phyloP scores from a whole-genome alignment of 1,139 yeast species.

The Saccharomycopsis hybrid region DNA sequence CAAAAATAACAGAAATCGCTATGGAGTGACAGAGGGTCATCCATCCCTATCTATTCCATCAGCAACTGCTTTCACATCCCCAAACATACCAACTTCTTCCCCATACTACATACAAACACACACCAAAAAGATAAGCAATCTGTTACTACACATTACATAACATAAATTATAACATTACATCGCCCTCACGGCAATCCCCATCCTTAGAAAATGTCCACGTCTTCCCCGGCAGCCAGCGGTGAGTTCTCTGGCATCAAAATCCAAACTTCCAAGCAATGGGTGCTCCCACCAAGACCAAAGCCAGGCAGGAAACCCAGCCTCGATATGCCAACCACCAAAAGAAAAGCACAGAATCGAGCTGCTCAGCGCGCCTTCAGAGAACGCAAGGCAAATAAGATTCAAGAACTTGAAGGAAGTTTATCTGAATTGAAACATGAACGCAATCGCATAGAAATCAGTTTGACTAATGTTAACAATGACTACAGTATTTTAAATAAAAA shows the following conservation, averaged over 20 bases:
- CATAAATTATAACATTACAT: neutral
- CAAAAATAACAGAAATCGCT: too few relatives aligned
- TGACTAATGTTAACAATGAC: conserved; percentile 16
- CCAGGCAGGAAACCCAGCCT: conserved; percentile 82
- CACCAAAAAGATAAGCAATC: neutral
- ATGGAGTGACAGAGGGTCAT: too few relatives aligned
- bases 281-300: conserved; percentile 83
- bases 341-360: conserved; percentile 91
- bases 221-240: neutral
- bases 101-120: too few relatives aligned
- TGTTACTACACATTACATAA: neutral
- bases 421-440: conserved; percentile 29
- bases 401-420: conserved; percentile 34
- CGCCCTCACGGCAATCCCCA: neutral
- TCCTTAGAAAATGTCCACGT: neutral
- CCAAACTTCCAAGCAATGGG: conserved; percentile 83
- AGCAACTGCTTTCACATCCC: too few relatives aligned
- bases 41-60: too few relatives aligned
- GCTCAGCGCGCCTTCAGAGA: conserved; percentile 93
- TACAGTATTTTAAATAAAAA: conserved; percentile 15
- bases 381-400: conserved; percentile 61
- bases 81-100: too few relatives aligned
- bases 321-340: conserved; percentile 60
- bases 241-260: conserved; percentile 27
- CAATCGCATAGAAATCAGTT: conserved; percentile 17